A percentile compares a stretch with the other conserved stretches of the same genome.
Conservation (phyloP, 176 grass and related monocot species). For the Bromus sterilis region DNA sequence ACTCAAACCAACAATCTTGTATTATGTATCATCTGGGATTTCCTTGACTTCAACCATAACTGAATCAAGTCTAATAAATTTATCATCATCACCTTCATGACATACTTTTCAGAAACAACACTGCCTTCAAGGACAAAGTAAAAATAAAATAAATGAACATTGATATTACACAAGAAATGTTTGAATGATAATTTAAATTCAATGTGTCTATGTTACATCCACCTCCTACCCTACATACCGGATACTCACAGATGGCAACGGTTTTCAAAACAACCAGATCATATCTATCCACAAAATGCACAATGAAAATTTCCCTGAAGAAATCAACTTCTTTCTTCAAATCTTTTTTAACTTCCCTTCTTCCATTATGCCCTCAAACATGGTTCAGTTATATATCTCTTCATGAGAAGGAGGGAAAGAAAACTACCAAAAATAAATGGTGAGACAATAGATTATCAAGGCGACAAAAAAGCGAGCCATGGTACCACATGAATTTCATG, state of each 20-base stretch:
- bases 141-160: not conserved
- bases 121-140: too few species aligned
- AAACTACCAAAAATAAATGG: not conserved
- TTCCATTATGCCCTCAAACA: conserved; percentile 39
- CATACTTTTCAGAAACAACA: too few species aligned
- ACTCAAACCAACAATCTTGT: too few species aligned
- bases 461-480: conserved; percentile 77
- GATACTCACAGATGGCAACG: conserved; percentile 62
- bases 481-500: conserved; percentile 42
- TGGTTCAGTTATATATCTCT: conserved; percentile 18
- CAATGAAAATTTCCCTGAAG: conserved; percentile 66
- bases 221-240: conserved; percentile 33
- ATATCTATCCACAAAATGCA: conserved; percentile 60
- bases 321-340: conserved; percentile 66
- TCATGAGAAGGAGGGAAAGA: not conserved
- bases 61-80: conserved; percentile 54
- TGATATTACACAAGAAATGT: not conserved
- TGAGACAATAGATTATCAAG: conserved; percentile 25
- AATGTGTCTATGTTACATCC: not conserved
- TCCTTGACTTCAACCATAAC: too few species aligned
- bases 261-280: conserved; percentile 79
- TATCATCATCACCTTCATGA: conserved; percentile 83
- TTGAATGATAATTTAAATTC: conserved; percentile 14
- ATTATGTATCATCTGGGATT: too few species aligned
- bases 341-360: conserved; percentile 50